Percentiles rank a stretch among this genome's conserved stretches.
Conservation (phyloP, 768 basidiomycete genomes). For the Agaricus subrufescens region DNA sequence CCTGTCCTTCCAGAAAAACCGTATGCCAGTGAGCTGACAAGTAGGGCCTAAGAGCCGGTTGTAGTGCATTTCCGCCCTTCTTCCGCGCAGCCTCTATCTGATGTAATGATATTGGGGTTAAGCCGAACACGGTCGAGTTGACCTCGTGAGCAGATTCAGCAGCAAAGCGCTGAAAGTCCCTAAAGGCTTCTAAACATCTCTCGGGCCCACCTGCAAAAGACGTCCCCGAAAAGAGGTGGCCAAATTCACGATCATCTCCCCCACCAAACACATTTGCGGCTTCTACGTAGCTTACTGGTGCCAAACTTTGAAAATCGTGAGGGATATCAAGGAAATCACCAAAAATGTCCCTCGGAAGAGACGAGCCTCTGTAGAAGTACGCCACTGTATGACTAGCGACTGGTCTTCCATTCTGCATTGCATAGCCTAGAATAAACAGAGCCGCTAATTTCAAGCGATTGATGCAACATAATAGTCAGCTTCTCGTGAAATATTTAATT, state of each 20-base stretch:
- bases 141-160: slow-evolving; percentile 17
- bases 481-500: not conserved
- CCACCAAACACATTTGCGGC: slow-evolving; percentile 25
- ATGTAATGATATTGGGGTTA: slow-evolving; percentile 31
- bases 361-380: slow-evolving; percentile 33
- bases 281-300: slow-evolving; percentile 31
- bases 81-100: slow-evolving; percentile 28
- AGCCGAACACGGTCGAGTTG: slow-evolving; percentile 24
- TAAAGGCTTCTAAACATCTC: slow-evolving; percentile 26
- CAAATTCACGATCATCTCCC: slow-evolving; percentile 24
- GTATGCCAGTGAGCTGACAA: slow-evolving; percentile 29
- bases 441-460: not conserved
- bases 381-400: slow-evolving; percentile 21
- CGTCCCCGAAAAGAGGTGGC: slow-evolving; percentile 31
- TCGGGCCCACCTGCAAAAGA: slow-evolving; percentile 26
- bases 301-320: slow-evolving; percentile 18
- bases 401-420: slow-evolving; percentile 18
- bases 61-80: slow-evolving; percentile 33
- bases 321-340: slow-evolving; percentile 37
- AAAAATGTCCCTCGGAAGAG: slow-evolving; percentile 28
- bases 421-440: slow-evolving; percentile 13
- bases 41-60: slow-evolving; percentile 30
- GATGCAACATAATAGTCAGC: not conserved
- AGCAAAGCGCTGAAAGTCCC: slow-evolving; percentile 26
- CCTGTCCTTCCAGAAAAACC: slow-evolving; percentile 18